A percentile compares a stretch with the other conserved stretches of the same genome.
These are phyloP conservation scores for Macrolepiota fuliginosa DNA, from an alignment of 768 basidiomycete genomes.

Conservation along the genomic window DNA sequence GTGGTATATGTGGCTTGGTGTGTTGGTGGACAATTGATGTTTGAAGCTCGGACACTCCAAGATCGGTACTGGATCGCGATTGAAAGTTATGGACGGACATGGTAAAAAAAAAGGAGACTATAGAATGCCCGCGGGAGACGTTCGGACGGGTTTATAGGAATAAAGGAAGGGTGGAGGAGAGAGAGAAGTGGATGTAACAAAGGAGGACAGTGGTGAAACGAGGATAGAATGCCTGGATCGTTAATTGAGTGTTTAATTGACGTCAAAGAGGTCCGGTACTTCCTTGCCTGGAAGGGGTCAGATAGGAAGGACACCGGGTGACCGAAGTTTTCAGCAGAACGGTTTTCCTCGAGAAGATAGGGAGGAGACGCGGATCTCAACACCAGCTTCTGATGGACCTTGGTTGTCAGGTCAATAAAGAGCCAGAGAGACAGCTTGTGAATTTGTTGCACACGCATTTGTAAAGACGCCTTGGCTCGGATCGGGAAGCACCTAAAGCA, in stretches of 20 bases:
- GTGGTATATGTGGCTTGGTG: constrained; percentile 35
- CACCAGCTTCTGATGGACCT: constrained; percentile 34
- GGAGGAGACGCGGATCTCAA: constrained; percentile 42
- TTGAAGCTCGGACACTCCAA: constrained; percentile 8
- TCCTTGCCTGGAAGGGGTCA: constrained; percentile 25
- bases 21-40: constrained; percentile 18
- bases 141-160: constrained; percentile 30
- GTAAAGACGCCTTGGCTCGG: constrained; percentile 1
- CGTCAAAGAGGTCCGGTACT: constrained; percentile 37
- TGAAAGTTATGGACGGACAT: constrained; percentile 27
- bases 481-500: constrained; percentile 9
- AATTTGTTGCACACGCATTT: constrained; percentile 23
- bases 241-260: constrained; percentile 43
- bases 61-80: constrained; percentile 14
- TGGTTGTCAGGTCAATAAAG: constrained; percentile 36
- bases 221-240: constrained; percentile 31
- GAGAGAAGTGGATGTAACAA: constrained; percentile 17
- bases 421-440: constrained; percentile 27
- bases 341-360: constrained; percentile 22
- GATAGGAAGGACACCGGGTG: constrained; percentile 27
- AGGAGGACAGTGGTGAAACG: constrained; percentile 28
- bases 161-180: constrained; percentile 20
- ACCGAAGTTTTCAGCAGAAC: constrained; percentile 25
- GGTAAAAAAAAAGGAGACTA: constrained; percentile 25
- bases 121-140: constrained; percentile 34